These are phyloP conservation scores for Corylus heterophylla DNA, from an alignment of 306 rosid species.

Conservation along the genomic window DNA sequence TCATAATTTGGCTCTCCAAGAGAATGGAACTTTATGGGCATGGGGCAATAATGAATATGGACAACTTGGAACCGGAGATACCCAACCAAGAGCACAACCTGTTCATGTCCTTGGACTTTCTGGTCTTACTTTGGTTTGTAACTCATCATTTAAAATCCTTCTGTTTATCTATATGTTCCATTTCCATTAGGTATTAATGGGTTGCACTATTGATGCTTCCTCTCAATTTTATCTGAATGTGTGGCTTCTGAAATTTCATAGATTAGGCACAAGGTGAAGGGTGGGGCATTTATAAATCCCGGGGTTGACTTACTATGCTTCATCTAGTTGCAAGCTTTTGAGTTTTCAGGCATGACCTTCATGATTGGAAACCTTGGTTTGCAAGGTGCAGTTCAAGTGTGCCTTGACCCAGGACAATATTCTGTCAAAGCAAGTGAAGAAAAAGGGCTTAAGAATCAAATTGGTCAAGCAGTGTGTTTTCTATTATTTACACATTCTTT, in stretches of 20 bases:
- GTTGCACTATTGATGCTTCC: not conserved
- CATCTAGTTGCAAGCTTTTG: conserved; percentile 8
- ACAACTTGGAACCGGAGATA: conserved; percentile 99
- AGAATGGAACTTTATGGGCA: conserved; percentile 92
- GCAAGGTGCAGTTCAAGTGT: not conserved
- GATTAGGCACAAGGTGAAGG: not conserved
- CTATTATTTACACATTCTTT: not conserved
- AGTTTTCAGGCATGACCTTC: not conserved
- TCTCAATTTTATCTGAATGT: not conserved
- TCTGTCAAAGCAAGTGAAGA: not conserved
- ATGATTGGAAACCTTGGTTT: not conserved
- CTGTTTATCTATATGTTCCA: conserved; percentile 4
- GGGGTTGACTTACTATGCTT: not conserved
- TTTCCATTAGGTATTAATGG: conserved; percentile 9
- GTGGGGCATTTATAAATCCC: not conserved
- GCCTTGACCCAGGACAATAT: not conserved
- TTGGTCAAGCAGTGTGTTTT: not conserved
- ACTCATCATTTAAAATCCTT: conserved; percentile 14
- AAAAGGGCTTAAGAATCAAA: not conserved
- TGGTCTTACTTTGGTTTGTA: conserved; percentile 78
- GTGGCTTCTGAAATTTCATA: not conserved
- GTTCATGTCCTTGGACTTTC: conserved; percentile 91
- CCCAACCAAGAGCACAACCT: conserved; percentile 98
- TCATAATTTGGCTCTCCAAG: conserved; percentile 97
- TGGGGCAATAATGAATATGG: conserved; percentile 99